phyloP scores from a whole-genome alignment of 495 filamentous ascomycete genomes.

The Recurvomyces mirabilis region DNA sequence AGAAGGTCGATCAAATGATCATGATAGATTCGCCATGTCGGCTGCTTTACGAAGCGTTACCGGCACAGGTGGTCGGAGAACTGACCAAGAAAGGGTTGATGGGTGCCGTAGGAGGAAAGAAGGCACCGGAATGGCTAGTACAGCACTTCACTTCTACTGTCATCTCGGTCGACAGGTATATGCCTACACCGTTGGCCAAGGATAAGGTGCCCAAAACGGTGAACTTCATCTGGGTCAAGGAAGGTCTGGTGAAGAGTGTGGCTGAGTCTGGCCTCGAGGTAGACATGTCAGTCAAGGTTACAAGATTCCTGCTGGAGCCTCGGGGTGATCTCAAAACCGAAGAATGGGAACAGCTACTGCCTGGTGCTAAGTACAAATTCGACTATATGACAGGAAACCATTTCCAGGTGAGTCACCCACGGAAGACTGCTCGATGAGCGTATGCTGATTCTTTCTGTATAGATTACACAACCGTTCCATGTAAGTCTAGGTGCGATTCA shows the following conservation, averaged over 20 bases:
- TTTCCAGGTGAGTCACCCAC: constrained; percentile 18
- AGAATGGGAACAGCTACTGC: constrained; percentile 19
- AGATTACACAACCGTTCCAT: constrained; percentile 6
- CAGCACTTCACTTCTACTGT: constrained; percentile 30
- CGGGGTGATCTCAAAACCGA: constrained; percentile 14
- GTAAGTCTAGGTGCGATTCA: background rate
- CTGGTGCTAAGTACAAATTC: constrained; percentile 15
- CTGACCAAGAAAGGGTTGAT: constrained; percentile 16
- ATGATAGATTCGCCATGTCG: constrained; percentile 19
- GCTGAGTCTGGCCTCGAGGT: constrained; percentile 15
- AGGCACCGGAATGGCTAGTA: constrained; percentile 27
- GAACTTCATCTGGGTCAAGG: constrained; percentile 19
- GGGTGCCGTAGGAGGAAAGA: constrained; percentile 11
- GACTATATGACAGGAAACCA: constrained; percentile 20
- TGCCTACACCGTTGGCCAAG: constrained; percentile 14
- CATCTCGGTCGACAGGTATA: constrained; percentile 15
- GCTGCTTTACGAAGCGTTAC: constrained; percentile 12
- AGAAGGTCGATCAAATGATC: constrained; percentile 17
- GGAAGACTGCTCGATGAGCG: too few species aligned
- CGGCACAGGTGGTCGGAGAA: constrained; percentile 6
- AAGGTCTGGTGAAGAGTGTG: constrained; percentile 15
- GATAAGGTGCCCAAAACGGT: constrained; percentile 1
- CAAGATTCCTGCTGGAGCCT: constrained; percentile 16
- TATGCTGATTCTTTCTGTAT: too few species aligned
- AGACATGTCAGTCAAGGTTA: constrained; percentile 15